phyloP scores from a whole-genome alignment of 306 rosid species.

The Parietaria judaica region DNA sequence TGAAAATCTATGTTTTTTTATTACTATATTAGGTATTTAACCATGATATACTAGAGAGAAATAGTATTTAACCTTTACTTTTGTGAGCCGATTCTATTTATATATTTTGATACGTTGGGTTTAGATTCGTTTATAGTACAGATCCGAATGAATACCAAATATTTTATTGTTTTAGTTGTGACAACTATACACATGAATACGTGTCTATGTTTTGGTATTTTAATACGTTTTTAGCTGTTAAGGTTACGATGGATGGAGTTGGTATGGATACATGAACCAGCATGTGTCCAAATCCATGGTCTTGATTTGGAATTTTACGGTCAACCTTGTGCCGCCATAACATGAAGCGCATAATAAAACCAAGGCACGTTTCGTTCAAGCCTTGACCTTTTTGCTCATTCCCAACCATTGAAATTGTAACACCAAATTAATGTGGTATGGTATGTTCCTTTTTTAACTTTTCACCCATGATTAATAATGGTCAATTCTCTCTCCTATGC shows the following conservation, averaged over 20 bases:
- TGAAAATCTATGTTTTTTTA: background rate
- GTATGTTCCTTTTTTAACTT: background rate
- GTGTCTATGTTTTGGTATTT: background rate
- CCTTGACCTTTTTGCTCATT: slow-evolving; percentile 6
- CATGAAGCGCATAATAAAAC: slow-evolving; percentile 7
- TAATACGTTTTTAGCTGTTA: background rate
- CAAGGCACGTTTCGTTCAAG: background rate
- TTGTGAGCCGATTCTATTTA: no score
- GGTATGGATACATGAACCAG: slow-evolving; percentile 11
- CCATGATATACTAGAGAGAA: no score
- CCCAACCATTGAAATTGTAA: background rate
- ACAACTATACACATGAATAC: background rate
- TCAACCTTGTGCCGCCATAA: slow-evolving; percentile 10
- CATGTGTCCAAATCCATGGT: background rate
- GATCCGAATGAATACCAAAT: background rate
- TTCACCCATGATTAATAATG: background rate
- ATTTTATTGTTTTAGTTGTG: slow-evolving; percentile 2
- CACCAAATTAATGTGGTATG: background rate
- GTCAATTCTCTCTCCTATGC: background rate
- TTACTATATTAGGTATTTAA: background rate
- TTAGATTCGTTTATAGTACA: no score
- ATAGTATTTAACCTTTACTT: background rate
- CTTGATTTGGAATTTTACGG: background rate
- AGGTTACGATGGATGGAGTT: slow-evolving; percentile 2
- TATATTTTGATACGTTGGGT: no score